phyloP scores from a whole-genome alignment of 73 alveolate species.

The Stentor coeruleus region DNA sequence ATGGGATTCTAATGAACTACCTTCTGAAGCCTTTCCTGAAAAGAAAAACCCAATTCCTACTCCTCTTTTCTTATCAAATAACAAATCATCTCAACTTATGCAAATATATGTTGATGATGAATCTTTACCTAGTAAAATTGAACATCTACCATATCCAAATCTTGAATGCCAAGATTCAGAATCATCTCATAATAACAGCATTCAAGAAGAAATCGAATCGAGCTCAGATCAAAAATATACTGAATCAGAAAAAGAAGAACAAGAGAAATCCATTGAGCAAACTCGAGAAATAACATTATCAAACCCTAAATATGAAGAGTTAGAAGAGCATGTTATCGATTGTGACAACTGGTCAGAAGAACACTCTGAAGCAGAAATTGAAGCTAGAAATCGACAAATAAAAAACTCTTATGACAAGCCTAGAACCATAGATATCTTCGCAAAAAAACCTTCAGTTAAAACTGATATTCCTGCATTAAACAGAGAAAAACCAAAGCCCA shows the following conservation, averaged over 20 bases:
- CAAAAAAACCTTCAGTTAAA: too few relatives aligned
- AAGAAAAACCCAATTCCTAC: background rate
- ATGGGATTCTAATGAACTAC: too few relatives aligned
- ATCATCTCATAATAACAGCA: background rate
- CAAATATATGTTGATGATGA: background rate
- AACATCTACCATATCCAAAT: background rate
- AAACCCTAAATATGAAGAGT: slow-evolving; percentile 15
- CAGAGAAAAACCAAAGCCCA: background rate
- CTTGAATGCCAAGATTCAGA: background rate
- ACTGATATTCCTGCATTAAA: too few relatives aligned
- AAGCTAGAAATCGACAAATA: background rate
- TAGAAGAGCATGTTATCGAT: background rate
- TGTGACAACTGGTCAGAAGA: background rate
- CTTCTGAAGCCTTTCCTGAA: too few relatives aligned
- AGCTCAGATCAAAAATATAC: background rate
- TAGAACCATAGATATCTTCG: background rate
- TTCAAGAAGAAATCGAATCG: background rate
- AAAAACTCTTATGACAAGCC: background rate
- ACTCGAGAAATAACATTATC: background rate
- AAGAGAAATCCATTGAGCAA: background rate
- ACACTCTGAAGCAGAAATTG: background rate
- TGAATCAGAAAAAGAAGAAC: too few relatives aligned
- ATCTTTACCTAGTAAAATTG: background rate
- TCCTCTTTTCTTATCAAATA: background rate
- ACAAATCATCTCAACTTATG: too few relatives aligned